Evolutionary conservation across 495 filamentous ascomycete genomes (phyloP), one percentile per base, ranked within the genome.

Genomic region (Aspergillus saccharolyticus): DNA sequence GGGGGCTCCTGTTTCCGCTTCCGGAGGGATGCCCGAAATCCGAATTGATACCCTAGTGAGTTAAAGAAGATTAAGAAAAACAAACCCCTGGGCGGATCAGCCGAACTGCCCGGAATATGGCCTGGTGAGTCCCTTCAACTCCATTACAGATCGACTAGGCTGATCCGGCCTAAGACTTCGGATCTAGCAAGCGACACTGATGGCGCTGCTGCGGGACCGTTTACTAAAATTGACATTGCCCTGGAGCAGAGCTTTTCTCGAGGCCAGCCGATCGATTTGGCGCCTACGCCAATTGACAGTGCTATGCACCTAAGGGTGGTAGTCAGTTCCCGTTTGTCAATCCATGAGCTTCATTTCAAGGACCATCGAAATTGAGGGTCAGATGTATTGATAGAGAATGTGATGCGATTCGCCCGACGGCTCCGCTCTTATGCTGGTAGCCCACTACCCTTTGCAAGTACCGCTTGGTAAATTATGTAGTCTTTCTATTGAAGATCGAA

Each of bases 1-100:
- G 59, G 59, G 59, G 57, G 63, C 56, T 57, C n/a, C 28, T 44
- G 58, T 33, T 62, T 25, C 57, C 59, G 63, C 46, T 58, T 51
- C 61, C 49, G 61, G 54, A 54, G 44, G 45, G 53, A 47, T 49
- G 50, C 24, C 56, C 20, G 17, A 56, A 24, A 33, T 45, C 50
- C 19, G 14, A 39, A 2, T 12, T 12, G 14, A 15, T 12, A 5
- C 25, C 25, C 3, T 28, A 9, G 9, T 4, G 25, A 28, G 25
- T 4, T 28, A 28, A 9, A 28, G 9, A n/a, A 9, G 9, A 28
- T 9, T 9, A 28, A 28, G 9, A 28, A 28, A 28, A 9, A 9
- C 25, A 28, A 20, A 69, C 65, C 68, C 70, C 71, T 74, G 71
- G 70, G 66, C 66, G 62, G 66, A 74, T 74, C 71, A 71, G 60